Evolutionary conservation across 306 rosid species (phyloP).

Genomic region (Quercus ilex): DNA sequence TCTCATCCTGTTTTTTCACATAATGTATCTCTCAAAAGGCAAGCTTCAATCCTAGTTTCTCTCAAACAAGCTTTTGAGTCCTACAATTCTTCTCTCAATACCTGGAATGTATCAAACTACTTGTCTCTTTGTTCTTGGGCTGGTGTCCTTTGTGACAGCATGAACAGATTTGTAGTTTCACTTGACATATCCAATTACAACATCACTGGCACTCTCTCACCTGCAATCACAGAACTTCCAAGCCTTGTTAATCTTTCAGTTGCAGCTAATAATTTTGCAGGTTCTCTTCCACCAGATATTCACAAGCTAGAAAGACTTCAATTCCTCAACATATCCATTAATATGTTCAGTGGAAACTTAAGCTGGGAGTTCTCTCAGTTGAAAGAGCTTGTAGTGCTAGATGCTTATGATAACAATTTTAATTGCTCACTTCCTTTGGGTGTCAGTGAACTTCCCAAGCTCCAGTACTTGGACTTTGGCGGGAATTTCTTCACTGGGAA

Average conservation of each 20-base stretch:
- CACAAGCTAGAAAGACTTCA: slow-evolving; percentile 43
- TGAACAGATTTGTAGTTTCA: slow-evolving; percentile 48
- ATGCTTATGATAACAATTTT: slow-evolving; percentile 77
- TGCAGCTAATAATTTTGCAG: slow-evolving; percentile 48
- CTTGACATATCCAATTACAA: slow-evolving; percentile 63
- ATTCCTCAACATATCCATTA: slow-evolving; percentile 74
- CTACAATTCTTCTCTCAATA: slow-evolving; percentile 31
- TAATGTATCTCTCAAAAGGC: slow-evolving; percentile 47
- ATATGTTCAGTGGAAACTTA: slow-evolving; percentile 58
- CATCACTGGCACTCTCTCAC: slow-evolving; percentile 65
- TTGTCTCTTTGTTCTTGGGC: slow-evolving; percentile 68
- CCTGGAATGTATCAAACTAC: slow-evolving; percentile 60
- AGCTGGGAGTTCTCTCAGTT: slow-evolving; percentile 49
- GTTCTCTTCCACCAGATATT: slow-evolving; percentile 40
- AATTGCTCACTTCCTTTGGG: slow-evolving; percentile 66
- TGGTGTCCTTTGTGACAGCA: slow-evolving; percentile 60
- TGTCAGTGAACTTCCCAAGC: slow-evolving; percentile 39
- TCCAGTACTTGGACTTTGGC: slow-evolving; percentile 59
- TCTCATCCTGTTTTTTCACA: slow-evolving; percentile 40
- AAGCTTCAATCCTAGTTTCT: slow-evolving; percentile 73
- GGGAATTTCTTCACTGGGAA: slow-evolving; percentile 71
- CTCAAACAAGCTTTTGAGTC: slow-evolving; percentile 52
- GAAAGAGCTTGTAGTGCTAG: slow-evolving; percentile 44
- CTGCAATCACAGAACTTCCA: slow-evolving; percentile 45
- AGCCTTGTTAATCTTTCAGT: slow-evolving; percentile 44